Base-by-base conservation (phyloP, 371 early-diverging fungal species). In the Haplosporangium sp. region DNA sequence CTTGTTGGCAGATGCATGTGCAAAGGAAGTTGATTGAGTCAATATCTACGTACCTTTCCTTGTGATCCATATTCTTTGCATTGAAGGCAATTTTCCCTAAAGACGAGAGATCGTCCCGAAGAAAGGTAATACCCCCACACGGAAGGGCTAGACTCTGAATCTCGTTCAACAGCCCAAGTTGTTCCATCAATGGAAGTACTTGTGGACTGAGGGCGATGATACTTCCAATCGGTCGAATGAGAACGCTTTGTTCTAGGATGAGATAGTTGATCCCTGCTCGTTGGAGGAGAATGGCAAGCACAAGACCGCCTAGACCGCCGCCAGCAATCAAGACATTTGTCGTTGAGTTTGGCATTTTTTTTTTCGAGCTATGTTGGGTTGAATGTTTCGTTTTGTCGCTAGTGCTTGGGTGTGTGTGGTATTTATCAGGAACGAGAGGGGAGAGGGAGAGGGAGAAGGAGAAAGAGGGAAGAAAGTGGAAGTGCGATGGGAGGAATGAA, bases 181-280 rank as follows among this genome's bases (percentile, higher is more conserved):
- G 69, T 41, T 68, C 69, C 69, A 68, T 62, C 14, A 68, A 36
- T 13, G 69, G 69, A 29, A 61, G 47, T 13, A 68, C 51, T 42
- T 62, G 4, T 2, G 69, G 53, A 13, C 69, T 68, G n/a, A 68
- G 62, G 13, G 55, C 57, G 5, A 68, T 55, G 38, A 62, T n/a
- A 9, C 55, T 47, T 6, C 69, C 69, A 36, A 62, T 55, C 6
- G 69, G 69, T 47, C 69, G 69, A 41, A 68, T 62, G 18, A 68
- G 38, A 21, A 68, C 69, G 23, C 62, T 68, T 41, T 62, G 56
- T 36, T 68, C 69, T 9, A 68, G 43, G 3, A 68, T 36, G 0
- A 61, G 9, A 41, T 68, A 68, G 23, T 62, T 51, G 23, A 68
- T 55, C 7, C 69, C 69, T 12, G 69, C 69, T 5, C 62, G 56